Percentiles rank a stretch among this genome's conserved stretches.
These are phyloP conservation scores for Pulveroboletus frians DNA, from an alignment of 768 basidiomycete genomes.

Conservation along the genomic window DNA sequence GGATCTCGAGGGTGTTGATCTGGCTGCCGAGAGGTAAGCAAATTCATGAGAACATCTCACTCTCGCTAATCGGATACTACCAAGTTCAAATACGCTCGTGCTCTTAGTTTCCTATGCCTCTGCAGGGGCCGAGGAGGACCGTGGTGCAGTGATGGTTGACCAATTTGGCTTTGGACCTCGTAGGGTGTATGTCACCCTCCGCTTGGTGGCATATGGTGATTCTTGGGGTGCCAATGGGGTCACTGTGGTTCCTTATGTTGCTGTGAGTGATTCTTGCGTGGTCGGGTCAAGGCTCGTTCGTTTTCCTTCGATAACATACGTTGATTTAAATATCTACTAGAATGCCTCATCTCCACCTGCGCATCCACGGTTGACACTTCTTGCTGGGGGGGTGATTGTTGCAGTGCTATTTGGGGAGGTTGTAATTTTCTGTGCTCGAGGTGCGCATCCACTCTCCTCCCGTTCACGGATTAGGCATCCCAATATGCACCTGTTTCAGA, in stretches of 20 bases:
- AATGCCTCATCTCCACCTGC: constrained; percentile 64
- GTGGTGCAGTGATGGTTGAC: constrained; percentile 30
- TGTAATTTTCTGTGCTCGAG: constrained; percentile 63
- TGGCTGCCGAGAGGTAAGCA: constrained; percentile 54
- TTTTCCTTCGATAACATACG: background rate
- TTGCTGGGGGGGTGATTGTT: constrained; percentile 54
- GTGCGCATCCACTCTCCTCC: constrained; percentile 30
- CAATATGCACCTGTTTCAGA: constrained; percentile 35
- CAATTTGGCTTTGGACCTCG: constrained; percentile 43
- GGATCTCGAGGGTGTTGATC: constrained; percentile 71
- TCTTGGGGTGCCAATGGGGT: constrained; percentile 33
- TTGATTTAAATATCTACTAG: constrained; percentile 29
- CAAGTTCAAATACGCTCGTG: constrained; percentile 48
- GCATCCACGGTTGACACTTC: constrained; percentile 61
- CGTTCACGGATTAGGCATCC: background rate
- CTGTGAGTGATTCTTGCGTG: constrained; percentile 41
- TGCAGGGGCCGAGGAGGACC: constrained; percentile 37
- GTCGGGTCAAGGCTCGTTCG: background rate
- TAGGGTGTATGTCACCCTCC: constrained; percentile 60
- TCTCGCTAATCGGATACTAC: constrained; percentile 10
- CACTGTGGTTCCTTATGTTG: constrained; percentile 68
- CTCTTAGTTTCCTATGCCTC: constrained; percentile 67
- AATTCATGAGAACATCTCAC: background rate
- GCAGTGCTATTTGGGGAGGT: constrained; percentile 74
- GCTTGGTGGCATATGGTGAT: constrained; percentile 33